Base-by-base conservation (phyloP, 2,329 filamentous ascomycete species). In the Ophiocordyceps camponoti-saundersi region DNA sequence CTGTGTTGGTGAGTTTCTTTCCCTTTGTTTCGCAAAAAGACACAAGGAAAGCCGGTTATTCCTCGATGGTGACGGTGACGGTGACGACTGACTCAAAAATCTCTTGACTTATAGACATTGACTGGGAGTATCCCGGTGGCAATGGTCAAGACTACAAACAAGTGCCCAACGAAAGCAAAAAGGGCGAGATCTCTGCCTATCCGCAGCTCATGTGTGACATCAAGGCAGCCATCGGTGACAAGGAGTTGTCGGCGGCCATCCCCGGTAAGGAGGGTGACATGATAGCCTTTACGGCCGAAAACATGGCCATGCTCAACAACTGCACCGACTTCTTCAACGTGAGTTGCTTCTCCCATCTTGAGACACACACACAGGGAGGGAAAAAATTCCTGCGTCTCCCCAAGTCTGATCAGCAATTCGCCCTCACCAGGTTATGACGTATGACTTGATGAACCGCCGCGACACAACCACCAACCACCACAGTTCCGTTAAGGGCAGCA, bases 381-480 rank as follows among this genome's bases (percentile, higher is more conserved):
- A n/a, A n/a, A n/a, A n/a, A n/a, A n/a, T n/a, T n/a, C n/a, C n/a
- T n/a, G n/a, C n/a, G n/a, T n/a, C n/a, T n/a, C n/a, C n/a, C n/a
- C n/a, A n/a, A n/a, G n/a, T n/a, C n/a, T n/a, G n/a, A n/a, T n/a
- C n/a, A n/a, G n/a, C n/a, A n/a, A n/a, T n/a, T n/a, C n/a, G n/a
- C 23, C 8, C 8, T 29, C 26, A 29, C 4, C 12, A 64, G 61
- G 63, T 85, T 51, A 85, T 85, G 80, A 71, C 73, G 10, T 85
- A 85, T 58, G 82, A 86, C 56, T 58, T 86, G 44, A 80, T 82
- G 72, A 85, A 84, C 62, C 77, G 82, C 12, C 74, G 82, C n/a
- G 77, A 85, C 58, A 74, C 65, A 45, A 59, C 68, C 20, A 85
- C 81, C 2, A 70, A 68, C 26, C 82, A 85, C 57, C 80, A 85